Conservation (phyloP, 2,329 filamentous ascomycete genomes). For the Verticillium zaregamsianum region DNA sequence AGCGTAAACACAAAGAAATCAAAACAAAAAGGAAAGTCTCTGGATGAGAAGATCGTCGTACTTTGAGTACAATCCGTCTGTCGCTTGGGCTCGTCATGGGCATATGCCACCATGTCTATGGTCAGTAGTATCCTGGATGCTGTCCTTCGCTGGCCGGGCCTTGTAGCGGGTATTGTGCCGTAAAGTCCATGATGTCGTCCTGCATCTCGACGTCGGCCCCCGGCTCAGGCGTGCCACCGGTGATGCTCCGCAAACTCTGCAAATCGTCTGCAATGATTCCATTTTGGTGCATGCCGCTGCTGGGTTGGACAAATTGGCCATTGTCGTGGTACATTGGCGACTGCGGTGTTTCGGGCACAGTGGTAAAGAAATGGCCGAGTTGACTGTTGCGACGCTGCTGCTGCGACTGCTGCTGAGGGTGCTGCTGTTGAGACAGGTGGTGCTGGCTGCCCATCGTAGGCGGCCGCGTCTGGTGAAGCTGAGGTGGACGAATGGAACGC, state of each 20-base stretch:
- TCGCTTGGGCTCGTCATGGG: background rate
- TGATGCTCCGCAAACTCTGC: slow-evolving; percentile 27
- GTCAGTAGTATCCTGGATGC: background rate
- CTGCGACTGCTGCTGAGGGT: slow-evolving; percentile 22
- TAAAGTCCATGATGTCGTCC: slow-evolving; percentile 24
- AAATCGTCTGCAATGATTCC: slow-evolving; percentile 33
- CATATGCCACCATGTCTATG: background rate
- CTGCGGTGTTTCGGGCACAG: slow-evolving; percentile 5
- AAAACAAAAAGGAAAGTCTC: background rate
- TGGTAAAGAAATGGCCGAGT: slow-evolving; percentile 12
- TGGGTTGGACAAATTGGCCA: slow-evolving; percentile 4
- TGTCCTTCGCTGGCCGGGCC: background rate
- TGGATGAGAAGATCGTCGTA: background rate
- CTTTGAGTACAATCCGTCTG: slow-evolving; percentile 4
- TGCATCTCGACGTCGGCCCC: slow-evolving; percentile 27
- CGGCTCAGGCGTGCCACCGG: slow-evolving; percentile 22
- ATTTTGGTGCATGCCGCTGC: slow-evolving; percentile 12
- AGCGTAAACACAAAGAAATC: background rate
- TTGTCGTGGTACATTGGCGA: slow-evolving; percentile 10
- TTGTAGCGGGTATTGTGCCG: slow-evolving; percentile 8
- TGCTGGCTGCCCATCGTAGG: slow-evolving; percentile 12
- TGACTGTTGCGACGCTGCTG: slow-evolving; percentile 14
- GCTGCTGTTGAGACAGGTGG: slow-evolving; percentile 14
- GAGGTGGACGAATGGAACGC: slow-evolving; percentile 8
- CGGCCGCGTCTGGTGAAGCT: slow-evolving; percentile 11